A percentile compares a stretch with the other conserved stretches of the same genome.
These are phyloP conservation scores for Quercus rubra DNA, from an alignment of 306 rosid genomes.

Conservation along the genomic window DNA sequence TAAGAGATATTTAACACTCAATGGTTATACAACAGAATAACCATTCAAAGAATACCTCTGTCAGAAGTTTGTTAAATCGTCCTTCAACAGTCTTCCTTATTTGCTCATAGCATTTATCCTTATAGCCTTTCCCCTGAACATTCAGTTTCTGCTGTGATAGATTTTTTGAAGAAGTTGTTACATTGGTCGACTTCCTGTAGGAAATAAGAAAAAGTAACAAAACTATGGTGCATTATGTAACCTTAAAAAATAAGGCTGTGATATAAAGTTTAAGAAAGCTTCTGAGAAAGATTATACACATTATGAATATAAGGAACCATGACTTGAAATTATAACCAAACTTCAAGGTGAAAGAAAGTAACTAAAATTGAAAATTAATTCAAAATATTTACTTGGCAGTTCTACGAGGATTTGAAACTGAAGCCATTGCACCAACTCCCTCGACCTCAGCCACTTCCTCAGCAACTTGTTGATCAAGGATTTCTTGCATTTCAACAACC, in stretches of 20 bases:
- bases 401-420: constrained; percentile 71
- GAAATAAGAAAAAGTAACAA: not conserved
- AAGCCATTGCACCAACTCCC: constrained; percentile 74
- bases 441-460: constrained; percentile 99
- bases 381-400: constrained; percentile 47
- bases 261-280: not conserved
- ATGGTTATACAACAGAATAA: not conserved
- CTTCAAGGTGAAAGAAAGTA: constrained; percentile 3
- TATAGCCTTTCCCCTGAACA: constrained; percentile 84
- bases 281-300: not conserved
- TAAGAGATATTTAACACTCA: constrained; percentile 12
- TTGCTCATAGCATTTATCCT: constrained; percentile 93
- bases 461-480: constrained; percentile 90
- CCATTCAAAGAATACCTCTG: constrained; percentile 48
- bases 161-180: constrained; percentile 61
- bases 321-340: constrained; percentile 15
- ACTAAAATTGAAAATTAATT: constrained; percentile 19
- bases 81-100: constrained; percentile 88
- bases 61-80: constrained; percentile 81
- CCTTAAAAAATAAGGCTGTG: constrained; percentile 5
- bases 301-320: constrained; percentile 1
- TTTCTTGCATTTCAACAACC: constrained; percentile 99
- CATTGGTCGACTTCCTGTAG: constrained; percentile 57
- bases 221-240: not conserved
- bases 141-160: constrained; percentile 63